A percentile compares a stretch with the other conserved stretches of the same genome.
Evolutionary conservation across 495 filamentous ascomycete species (phyloP).

Genomic region (Aspergillus sclerotiicarbonarius): DNA sequence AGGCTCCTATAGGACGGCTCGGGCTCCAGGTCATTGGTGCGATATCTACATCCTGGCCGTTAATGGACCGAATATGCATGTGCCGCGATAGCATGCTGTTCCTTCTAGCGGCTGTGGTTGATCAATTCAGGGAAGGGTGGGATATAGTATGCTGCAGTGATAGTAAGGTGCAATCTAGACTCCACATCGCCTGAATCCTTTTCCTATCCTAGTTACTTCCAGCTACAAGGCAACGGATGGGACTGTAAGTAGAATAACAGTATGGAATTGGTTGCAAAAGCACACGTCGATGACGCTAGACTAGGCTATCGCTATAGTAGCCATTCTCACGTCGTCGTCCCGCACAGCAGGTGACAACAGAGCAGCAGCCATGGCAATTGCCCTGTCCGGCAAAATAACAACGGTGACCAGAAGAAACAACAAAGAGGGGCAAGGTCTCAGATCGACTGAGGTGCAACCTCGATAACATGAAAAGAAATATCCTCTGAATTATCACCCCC

Average conservation of each 20-base stretch:
- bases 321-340: neutral
- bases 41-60: neutral
- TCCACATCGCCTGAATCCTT: neutral
- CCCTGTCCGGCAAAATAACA: neutral
- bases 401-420: neutral
- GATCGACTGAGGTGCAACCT: neutral
- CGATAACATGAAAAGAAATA: neutral
- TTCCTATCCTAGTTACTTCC: neutral
- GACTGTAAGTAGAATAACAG: neutral
- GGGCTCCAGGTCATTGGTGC: neutral
- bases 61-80: neutral
- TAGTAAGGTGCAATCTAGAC: neutral
- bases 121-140: neutral
- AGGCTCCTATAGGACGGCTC: neutral
- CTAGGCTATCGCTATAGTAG: neutral
- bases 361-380: neutral
- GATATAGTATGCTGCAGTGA: neutral
- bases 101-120: neutral
- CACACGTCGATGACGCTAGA: neutral
- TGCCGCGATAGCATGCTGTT: neutral
- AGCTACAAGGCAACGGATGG: neutral
- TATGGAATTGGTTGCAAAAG: neutral
- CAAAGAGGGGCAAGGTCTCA: neutral
- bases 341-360: neutral
- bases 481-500: no score